Evolutionary conservation across 495 filamentous ascomycete species (phyloP), one percentile per base, ranked within the genome.

Genomic region (Sporormia fimetaria): DNA sequence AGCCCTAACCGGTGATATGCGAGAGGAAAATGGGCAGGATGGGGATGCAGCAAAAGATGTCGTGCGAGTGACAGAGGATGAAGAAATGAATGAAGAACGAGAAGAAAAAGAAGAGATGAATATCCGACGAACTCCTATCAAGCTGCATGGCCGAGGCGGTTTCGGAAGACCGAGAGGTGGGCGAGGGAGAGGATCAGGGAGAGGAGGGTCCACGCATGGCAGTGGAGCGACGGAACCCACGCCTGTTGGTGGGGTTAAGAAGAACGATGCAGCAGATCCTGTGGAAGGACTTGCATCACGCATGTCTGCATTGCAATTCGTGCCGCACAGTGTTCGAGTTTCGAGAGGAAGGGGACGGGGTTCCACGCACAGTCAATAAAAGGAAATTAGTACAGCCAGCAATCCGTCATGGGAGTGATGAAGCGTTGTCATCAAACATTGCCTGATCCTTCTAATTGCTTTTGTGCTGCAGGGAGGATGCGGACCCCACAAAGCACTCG

Each of bases 241-340:
- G 29, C 10, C 25, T 17, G n/a, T 26, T 10, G n/a, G n/a, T n/a
- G n/a, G n/a, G n/a, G n/a, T n/a, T n/a, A n/a, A n/a, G n/a, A n/a
- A n/a, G n/a, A n/a, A n/a, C n/a, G n/a, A 23, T 33, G 12, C 14
- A 11, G 10, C 16, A 18, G 45, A 49, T 21, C 21, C 45, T 3
- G 25, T 49, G 6, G 38, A 41, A 7, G 27, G 31, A 31, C 30
- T 49, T 10, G 33, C 38, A 26, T 49, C 45, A n/a, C 33, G 39
- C 39, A 30, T 49, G 38, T 49, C 45, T 3, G 32, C 38, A 4
- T 22, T 49, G n/a, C 31, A 42, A 27, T 49, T 49, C 26, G 25
- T 49, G 4, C 45, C 45, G n/a, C 39, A 38, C 11, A 49, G 45
- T 26, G 39, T 49, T 9, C 40, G 31, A n/a, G 12, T 7, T 16